These are phyloP conservation scores for Penicillium thymicola DNA, from an alignment of 2,329 filamentous ascomycete genomes.

Conservation along the genomic window DNA sequence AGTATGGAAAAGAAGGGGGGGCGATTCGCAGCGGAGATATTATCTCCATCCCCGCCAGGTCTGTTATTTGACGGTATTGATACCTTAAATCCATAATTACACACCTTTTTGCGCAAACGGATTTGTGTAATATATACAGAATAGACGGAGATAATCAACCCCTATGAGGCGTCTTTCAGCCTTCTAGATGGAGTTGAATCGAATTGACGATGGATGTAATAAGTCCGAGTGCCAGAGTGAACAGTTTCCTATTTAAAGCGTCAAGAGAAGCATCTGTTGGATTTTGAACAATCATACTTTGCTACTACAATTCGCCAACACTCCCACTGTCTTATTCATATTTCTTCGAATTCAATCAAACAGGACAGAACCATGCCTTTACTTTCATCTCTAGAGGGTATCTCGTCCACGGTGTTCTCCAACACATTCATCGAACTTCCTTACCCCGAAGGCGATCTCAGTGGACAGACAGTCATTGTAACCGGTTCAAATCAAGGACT, in stretches of 20 bases:
- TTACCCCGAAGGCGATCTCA: slow-evolving; percentile 2
- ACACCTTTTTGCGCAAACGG: not conserved
- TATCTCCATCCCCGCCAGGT: slow-evolving; percentile 1
- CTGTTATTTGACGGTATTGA: not conserved
- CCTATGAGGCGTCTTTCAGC: not conserved
- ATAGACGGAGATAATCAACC: not conserved
- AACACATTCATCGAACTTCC: slow-evolving; percentile 15
- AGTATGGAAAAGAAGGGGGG: not conserved
- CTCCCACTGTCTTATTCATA: not conserved
- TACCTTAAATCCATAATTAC: not conserved
- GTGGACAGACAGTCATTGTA: slow-evolving; percentile 44
- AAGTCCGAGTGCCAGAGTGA: not conserved
- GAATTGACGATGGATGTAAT: not conserved
- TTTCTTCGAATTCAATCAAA: not conserved
- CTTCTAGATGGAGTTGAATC: not conserved
- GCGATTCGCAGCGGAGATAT: slow-evolving; percentile 1
- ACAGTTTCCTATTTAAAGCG: not conserved
- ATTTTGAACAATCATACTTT: not conserved
- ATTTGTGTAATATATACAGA: not conserved
- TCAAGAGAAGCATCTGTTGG: not conserved
- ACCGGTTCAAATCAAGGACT: slow-evolving; percentile 39
- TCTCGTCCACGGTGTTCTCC: slow-evolving; percentile 2
- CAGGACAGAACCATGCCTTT: not conserved
- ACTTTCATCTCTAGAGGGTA: slow-evolving; percentile 2
- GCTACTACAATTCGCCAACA: not conserved